Evolutionary conservation across 2,329 filamentous ascomycete genomes (phyloP).

Genomic region (Elsinoe ampelina): DNA sequence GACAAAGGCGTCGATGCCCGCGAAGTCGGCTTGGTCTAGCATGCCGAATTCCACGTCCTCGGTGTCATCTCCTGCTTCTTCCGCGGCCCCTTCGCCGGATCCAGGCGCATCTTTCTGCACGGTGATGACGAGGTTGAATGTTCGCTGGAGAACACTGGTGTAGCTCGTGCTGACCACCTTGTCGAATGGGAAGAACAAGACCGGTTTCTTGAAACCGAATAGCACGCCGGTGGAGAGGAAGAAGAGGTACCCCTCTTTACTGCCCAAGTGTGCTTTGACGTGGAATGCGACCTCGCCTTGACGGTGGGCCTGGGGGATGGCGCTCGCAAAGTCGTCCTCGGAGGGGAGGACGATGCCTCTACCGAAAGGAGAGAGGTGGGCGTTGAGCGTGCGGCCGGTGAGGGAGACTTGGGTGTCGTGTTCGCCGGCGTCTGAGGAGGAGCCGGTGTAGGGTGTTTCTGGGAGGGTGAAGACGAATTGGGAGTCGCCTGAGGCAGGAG

Average conservation of each 20-base stretch:
- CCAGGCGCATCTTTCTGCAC: background rate
- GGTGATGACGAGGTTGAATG: constrained; percentile 55
- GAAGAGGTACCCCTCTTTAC: constrained; percentile 60
- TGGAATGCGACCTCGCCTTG: constrained; percentile 56
- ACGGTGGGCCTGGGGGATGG: constrained; percentile 50
- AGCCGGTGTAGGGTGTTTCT: constrained; percentile 42
- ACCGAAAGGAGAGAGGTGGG: constrained; percentile 36
- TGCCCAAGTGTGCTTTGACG: constrained; percentile 54
- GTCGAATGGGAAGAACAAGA: constrained; percentile 53
- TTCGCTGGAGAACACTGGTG: constrained; percentile 54
- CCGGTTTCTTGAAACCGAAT: constrained; percentile 57
- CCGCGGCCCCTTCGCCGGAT: background rate
- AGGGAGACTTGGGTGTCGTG: constrained; percentile 39
- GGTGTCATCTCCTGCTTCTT: constrained; percentile 23
- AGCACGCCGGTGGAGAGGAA: constrained; percentile 52
- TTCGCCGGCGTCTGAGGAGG: constrained; percentile 23
- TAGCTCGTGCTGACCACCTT: constrained; percentile 52
- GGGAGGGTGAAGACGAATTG: constrained; percentile 53
- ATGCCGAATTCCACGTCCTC: constrained; percentile 56
- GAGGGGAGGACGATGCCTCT: constrained; percentile 45
- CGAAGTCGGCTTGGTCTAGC: constrained; percentile 55
- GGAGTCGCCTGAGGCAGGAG: background rate
- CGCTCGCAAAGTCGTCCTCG: constrained; percentile 50
- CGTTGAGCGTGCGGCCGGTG: constrained; percentile 39
- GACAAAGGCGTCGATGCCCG: constrained; percentile 53